These are phyloP conservation scores for Aspergillus fischeri DNA, from an alignment of 2,329 filamentous ascomycete genomes.

Conservation along the genomic window DNA sequence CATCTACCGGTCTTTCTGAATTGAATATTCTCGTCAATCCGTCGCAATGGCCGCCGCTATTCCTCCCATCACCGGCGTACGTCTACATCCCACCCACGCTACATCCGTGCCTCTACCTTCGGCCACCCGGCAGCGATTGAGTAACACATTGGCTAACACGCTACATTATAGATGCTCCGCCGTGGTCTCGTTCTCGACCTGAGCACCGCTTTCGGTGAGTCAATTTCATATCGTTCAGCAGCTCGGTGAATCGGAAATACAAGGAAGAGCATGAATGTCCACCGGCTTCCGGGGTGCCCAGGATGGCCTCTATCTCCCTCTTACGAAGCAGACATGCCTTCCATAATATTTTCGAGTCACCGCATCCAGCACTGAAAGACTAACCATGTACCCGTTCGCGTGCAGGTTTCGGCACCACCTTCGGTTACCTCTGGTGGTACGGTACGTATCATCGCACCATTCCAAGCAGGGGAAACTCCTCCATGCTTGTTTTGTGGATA, in stretches of 20 bases:
- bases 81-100: slow-evolving; percentile 22
- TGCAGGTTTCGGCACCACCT: slow-evolving; percentile 57
- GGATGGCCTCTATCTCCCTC: background rate
- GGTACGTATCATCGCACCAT: slow-evolving; percentile 41
- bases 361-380: slow-evolving; percentile 1
- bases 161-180: slow-evolving; percentile 56
- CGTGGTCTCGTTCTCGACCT: slow-evolving; percentile 63
- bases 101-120: slow-evolving; percentile 12
- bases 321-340: background rate
- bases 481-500: background rate
- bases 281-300: background rate
- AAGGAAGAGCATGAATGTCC: background rate
- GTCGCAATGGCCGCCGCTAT: slow-evolving; percentile 40
- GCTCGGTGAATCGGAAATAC: background rate
- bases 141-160: background rate
- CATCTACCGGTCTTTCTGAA: slow-evolving; percentile 1
- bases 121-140: background rate
- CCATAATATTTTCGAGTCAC: background rate
- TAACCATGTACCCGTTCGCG: slow-evolving; percentile 10
- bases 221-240: slow-evolving; percentile 2
- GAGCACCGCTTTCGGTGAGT: slow-evolving; percentile 62
- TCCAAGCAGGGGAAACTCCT: background rate
- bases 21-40: slow-evolving; percentile 14
- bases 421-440: slow-evolving; percentile 67
- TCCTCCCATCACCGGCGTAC: slow-evolving; percentile 46